phyloP scores from a whole-genome alignment of 495 filamentous ascomycete species.

The Xylaria bambusicola region DNA sequence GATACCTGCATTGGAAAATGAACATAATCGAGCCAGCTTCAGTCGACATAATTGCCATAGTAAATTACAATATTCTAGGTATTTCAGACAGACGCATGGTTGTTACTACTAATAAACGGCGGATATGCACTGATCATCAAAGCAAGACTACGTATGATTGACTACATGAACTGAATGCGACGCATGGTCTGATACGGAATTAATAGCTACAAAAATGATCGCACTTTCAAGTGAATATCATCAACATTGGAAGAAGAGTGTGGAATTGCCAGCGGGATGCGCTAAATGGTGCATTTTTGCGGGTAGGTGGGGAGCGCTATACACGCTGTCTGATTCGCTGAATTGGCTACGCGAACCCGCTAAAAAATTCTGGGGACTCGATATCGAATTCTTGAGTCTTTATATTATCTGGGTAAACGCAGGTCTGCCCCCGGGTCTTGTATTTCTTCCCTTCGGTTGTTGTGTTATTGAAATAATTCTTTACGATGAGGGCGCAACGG shows the following conservation, averaged over 20 bases:
- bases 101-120: too few species aligned
- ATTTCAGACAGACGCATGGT: too few species aligned
- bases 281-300: not conserved
- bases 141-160: too few species aligned
- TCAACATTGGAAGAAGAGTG: too few species aligned
- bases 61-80: too few species aligned
- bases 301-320: not conserved
- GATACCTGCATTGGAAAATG: not conserved
- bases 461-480: conserved; percentile 20
- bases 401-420: not conserved
- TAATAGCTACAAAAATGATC: too few species aligned
- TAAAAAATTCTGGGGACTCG: conserved; percentile 37
- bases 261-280: too few species aligned
- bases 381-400: conserved; percentile 2
- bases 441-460: conserved; percentile 2
- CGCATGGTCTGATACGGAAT: too few species aligned
- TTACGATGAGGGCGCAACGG: conserved; percentile 49
- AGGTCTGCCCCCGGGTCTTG: not conserved
- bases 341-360: conserved; percentile 18
- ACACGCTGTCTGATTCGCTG: conserved; percentile 7
- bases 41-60: not conserved
- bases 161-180: too few species aligned
- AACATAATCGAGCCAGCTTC: not conserved
- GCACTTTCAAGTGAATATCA: too few species aligned
- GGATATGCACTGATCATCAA: too few species aligned